Evolutionary conservation across 768 basidiomycete genomes (phyloP), one percentile per base, ranked within the genome.

Genomic region (Lactarius sanguifluus): DNA sequence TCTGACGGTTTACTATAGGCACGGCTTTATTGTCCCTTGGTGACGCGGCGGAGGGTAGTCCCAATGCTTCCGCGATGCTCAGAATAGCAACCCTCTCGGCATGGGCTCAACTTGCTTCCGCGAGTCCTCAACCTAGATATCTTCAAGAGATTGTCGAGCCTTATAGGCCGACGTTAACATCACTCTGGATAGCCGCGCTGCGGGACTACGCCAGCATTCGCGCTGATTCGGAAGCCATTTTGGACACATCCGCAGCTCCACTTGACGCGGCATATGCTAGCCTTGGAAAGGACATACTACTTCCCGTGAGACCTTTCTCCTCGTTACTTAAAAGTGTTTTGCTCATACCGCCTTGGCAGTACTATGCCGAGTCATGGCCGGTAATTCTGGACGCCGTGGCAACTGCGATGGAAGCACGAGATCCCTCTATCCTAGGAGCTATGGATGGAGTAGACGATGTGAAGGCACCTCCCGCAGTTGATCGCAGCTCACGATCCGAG

Each of bases 21-120:
- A 85, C 90, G 6, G 91, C 90, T 2, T 92, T 89, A 81, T 76
- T 94, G 5, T 89, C 91, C 8, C 82, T 97, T 23, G 96, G 96
- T 1, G 92, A 94, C 67, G 86, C 92, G 0, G 86, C 86, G 20
- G 89, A 96, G 73, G 81, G 96, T 13, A 92, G 94, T 66, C 92
- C 96, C 5, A 98, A 98, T 72, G 96, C 96, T 3, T 92, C 94
- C 0, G 90, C 94, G 45, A 96, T 97, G 92, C 78, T 99, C 58
- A 85, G 94, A 61, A 91, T 98, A 30, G 94, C 96, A 1, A 91
- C 92, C 1, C 79, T 98, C 43, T 91, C 94, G 1, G 96, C 96
- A 1, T 99, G 96, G 96, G 96, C 96, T 8, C 90, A 96, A 74
- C 81, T 99, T 18, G 86, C 94, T 73, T 84, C 94, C 4, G 87